Evolutionary conservation across 257 asterid species (phyloP).

Genomic region (Solanum arcanum): DNA sequence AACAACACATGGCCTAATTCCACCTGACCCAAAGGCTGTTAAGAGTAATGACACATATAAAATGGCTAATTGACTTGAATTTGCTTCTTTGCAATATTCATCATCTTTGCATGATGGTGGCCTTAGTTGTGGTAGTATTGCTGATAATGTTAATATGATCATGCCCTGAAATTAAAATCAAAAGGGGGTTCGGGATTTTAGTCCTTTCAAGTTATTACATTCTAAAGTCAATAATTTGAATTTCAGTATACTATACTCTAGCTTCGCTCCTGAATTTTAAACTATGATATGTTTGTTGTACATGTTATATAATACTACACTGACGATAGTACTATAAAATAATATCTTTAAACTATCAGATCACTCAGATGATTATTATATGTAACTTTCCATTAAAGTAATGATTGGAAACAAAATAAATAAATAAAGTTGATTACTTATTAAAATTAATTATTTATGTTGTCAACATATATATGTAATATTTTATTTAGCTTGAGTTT

Average conservation of each 20-base stretch:
- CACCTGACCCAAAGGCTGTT: constrained; percentile 67
- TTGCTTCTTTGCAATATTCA: constrained; percentile 40
- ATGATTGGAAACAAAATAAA: background rate
- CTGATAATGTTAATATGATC: constrained; percentile 53
- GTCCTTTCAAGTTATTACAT: background rate
- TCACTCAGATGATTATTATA: background rate
- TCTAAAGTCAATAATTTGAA: background rate
- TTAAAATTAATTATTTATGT: too few species aligned
- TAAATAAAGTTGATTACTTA: background rate
- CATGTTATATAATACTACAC: background rate
- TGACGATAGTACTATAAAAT: background rate
- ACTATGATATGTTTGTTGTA: background rate
- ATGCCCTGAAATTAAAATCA: constrained; percentile 41
- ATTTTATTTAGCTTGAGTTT: background rate
- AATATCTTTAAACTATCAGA: background rate
- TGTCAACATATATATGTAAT: too few species aligned
- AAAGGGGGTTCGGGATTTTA: background rate
- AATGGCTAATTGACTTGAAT: constrained; percentile 45
- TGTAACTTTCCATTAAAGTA: background rate
- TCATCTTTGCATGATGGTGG: constrained; percentile 50
- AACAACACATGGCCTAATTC: constrained; percentile 76
- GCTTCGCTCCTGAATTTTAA: background rate
- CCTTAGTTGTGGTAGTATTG: constrained; percentile 50
- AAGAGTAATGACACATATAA: constrained; percentile 56
- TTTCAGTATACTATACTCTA: background rate